These are phyloP conservation scores for Oryza glaberrima DNA, from an alignment of 176 grass and related monocot genomes.

Conservation along the genomic window DNA sequence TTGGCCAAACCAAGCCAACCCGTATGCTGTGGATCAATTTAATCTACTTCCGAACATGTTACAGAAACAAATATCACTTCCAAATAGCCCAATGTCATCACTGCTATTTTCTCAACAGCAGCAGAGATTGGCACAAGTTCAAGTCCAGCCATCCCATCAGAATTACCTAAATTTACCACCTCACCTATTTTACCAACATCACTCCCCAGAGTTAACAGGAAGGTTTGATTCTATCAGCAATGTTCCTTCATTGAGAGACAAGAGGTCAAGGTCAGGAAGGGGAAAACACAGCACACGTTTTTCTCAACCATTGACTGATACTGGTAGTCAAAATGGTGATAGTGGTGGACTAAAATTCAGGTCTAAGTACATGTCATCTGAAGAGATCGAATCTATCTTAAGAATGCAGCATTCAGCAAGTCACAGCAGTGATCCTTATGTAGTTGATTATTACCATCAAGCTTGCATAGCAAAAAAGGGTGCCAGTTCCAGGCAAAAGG, in stretches of 20 bases:
- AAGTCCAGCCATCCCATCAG: slow-evolving; percentile 64
- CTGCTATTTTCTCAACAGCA: slow-evolving; percentile 69
- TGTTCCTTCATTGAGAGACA: slow-evolving; percentile 62
- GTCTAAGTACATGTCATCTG: slow-evolving; percentile 97
- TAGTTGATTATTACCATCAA: slow-evolving; percentile 98
- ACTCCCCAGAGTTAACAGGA: slow-evolving; percentile 46
- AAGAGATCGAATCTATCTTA: slow-evolving; percentile 95
- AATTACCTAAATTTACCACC: slow-evolving; percentile 57
- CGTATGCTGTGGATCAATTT: slow-evolving; percentile 51
- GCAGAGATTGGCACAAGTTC: slow-evolving; percentile 74
- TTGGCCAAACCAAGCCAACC: slow-evolving; percentile 58
- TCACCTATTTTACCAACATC: slow-evolving; percentile 59
- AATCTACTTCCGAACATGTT: slow-evolving; percentile 63
- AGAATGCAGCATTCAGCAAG: slow-evolving; percentile 92
- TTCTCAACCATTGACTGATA: slow-evolving; percentile 65
- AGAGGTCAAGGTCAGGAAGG: slow-evolving; percentile 69
- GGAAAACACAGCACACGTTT: slow-evolving; percentile 75
- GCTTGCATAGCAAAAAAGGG: slow-evolving; percentile 91
- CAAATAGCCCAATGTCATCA: slow-evolving; percentile 68
- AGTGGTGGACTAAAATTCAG: slow-evolving; percentile 63
- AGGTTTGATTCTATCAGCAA: slow-evolving; percentile 60
- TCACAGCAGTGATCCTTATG: slow-evolving; percentile 92
- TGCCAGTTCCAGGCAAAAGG: slow-evolving; percentile 58
- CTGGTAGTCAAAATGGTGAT: slow-evolving; percentile 69
- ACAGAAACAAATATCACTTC: slow-evolving; percentile 74